Base-by-base conservation (phyloP, 768 basidiomycete genomes). In the Sutorius australiensis region DNA sequence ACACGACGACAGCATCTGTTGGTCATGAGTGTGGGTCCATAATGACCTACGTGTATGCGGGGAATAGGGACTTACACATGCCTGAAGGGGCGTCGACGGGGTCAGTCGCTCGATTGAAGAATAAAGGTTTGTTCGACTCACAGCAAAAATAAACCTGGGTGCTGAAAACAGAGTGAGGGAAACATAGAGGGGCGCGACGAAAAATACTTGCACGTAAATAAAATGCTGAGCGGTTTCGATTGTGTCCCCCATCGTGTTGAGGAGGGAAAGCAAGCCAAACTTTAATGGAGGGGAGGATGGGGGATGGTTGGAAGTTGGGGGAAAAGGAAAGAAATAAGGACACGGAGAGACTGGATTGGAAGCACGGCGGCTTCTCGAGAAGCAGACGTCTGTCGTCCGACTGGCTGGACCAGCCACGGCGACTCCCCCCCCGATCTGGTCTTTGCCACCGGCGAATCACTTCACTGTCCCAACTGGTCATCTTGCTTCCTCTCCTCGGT, bases 111-210 rank as follows among this genome's bases (percentile, higher is more conserved):
- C 49, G 46, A 57, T 61, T 42, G 58, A 50, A 40, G 53, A 55
- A 62, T 56, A 53, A 57, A 11, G 1, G 33, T 12, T 14, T 54
- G 60, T 42, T 59, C 54, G 60, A 81, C 87, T 73, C 68, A 90
- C 89, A 86, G 76, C 87, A 90, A 71, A 91, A 90, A 75, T 89
- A 88, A 68, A 89, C 80, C 73, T 91, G 88, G 34, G 78, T 77
- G 47, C 77, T 78, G 48, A 27, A 44, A 51, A 37, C 10, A 36
- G 31, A 41, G 51, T 69, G 44, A 61, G 66, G 17, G 36, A 42
- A 31, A 40, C 12, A 12, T 37, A 9, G 28, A 40, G 40, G 30
- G 32, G 47, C 34, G 33, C 2, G 17, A 27, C 42, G 41, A 24
- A 38, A 54, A 41, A 27, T 13, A 73, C 78, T 51, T 65, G 76